Conservation (phyloP, 2,329 filamentous ascomycete species). For the Septoria linicola region DNA sequence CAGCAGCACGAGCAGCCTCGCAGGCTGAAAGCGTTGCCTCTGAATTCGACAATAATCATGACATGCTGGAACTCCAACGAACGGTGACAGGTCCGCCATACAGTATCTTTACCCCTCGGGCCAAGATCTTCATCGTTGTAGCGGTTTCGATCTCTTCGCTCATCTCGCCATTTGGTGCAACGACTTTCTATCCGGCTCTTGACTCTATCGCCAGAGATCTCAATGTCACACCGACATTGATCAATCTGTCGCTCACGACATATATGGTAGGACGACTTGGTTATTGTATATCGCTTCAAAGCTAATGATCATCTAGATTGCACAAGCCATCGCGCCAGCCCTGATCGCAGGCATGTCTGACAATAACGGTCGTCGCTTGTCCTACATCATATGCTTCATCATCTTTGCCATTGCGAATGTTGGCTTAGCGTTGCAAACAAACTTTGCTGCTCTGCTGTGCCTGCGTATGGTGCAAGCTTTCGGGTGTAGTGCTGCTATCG, state of each 20-base stretch:
- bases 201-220: slow-evolving; percentile 51
- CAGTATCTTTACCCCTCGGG: slow-evolving; percentile 28
- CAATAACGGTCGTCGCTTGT: slow-evolving; percentile 29
- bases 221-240: slow-evolving; percentile 42
- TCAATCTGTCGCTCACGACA: slow-evolving; percentile 57
- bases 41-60: background rate
- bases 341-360: slow-evolving; percentile 34
- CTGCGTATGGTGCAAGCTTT: slow-evolving; percentile 45
- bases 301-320: slow-evolving; percentile 38
- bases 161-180: slow-evolving; percentile 34
- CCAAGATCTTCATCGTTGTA: slow-evolving; percentile 33
- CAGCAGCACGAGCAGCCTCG: background rate
- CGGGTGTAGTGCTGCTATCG: slow-evolving; percentile 41
- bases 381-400: slow-evolving; percentile 33
- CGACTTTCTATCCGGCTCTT: slow-evolving; percentile 58
- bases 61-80: slow-evolving; percentile 14
- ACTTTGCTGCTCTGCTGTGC: slow-evolving; percentile 31
- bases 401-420: slow-evolving; percentile 33
- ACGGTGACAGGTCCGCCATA: slow-evolving; percentile 30
- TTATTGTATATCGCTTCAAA: background rate
- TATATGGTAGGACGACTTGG: slow-evolving; percentile 57
- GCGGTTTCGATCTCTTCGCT: slow-evolving; percentile 32
- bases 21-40: background rate
- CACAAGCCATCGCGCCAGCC: slow-evolving; percentile 49
- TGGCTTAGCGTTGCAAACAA: slow-evolving; percentile 30